phyloP scores from a whole-genome alignment of 106 monocot genomes.

The Apostasia shenzhenica region DNA sequence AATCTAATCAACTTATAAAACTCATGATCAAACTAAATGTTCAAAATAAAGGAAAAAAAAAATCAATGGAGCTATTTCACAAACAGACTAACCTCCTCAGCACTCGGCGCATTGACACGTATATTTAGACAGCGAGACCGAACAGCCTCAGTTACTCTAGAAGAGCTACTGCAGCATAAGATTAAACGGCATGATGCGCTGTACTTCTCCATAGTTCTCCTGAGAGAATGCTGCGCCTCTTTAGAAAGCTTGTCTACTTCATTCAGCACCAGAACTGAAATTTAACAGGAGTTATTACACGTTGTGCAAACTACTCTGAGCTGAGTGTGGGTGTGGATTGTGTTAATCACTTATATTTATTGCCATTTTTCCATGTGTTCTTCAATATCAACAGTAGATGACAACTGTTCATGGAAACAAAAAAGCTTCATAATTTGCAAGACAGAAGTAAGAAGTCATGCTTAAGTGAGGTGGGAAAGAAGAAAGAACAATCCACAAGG shows the following conservation, averaged over 20 bases:
- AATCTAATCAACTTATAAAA: background rate
- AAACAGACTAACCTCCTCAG: conserved; percentile 54
- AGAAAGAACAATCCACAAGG: background rate
- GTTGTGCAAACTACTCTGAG: no score
- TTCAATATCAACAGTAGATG: no score
- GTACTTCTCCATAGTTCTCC: conserved; percentile 98
- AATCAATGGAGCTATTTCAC: background rate
- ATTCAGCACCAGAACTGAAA: conserved; percentile 83
- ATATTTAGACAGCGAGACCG: conserved; percentile 87
- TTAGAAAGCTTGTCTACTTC: conserved; percentile 99
- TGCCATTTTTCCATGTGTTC: no score
- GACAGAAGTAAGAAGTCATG: no score
- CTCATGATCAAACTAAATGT: background rate
- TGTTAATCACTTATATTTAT: no score
- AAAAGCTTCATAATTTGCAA: background rate
- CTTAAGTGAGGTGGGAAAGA: background rate
- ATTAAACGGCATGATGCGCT: conserved; percentile 90
- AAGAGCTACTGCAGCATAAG: conserved; percentile 94
- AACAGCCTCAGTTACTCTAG: conserved; percentile 93
- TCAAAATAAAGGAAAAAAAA: background rate
- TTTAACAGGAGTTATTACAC: background rate
- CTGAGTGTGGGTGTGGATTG: no score
- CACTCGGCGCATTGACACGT: conserved; percentile 74
- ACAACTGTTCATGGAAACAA: background rate
- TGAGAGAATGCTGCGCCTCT: conserved; percentile 97